Base-by-base conservation (phyloP, 345 rosid genomes). In the Viola odorata region DNA sequence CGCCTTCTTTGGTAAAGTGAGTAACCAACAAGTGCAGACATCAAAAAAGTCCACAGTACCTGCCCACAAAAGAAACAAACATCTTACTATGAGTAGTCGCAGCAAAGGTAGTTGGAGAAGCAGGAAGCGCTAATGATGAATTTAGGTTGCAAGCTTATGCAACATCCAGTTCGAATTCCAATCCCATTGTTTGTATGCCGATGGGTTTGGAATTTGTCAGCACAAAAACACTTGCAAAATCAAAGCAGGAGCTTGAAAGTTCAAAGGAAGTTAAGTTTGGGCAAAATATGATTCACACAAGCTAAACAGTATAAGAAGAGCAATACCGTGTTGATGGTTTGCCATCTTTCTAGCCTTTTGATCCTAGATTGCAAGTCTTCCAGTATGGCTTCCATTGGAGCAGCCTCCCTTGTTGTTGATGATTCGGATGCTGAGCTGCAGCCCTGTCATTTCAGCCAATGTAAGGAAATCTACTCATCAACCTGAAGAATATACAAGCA, bases 21-120 rank as follows among this genome's bases (percentile, higher is more conserved):
- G 76, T 91, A 91, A 48, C 97, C 99, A 70, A 91, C 86, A 48
- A 91, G 80, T 23, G 99, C 95, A 59, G 97, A 95, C 96, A 95
- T 95, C 63, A 95, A 65, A 72, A 95, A 91, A 1, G 99, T 91
- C 99, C 96, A 95, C 8, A 95, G 69, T 32, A 95, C 95, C 99
- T 95, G 85, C 68, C 60, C 38, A 23, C 6, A 16, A 12, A 52
- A 10, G 5, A 38, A 11, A 52, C 2, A 23, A 23, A 23, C 32
- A 1, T 0, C 32, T 23, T 23, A 23, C 32, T 23, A 2, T 23
- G 32, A 23, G 2, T 23, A 23, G 2, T 0, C 32, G 2, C 32
- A 23, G 32, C 32, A 23, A 23, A 23, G 32, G 32, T 23, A 23
- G 32, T 23, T 23, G 32, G 32, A 23, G 32, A 23, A 23, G 32